Conservation (phyloP, 345 rosid genomes). For the Mallotus nudiflorus region DNA sequence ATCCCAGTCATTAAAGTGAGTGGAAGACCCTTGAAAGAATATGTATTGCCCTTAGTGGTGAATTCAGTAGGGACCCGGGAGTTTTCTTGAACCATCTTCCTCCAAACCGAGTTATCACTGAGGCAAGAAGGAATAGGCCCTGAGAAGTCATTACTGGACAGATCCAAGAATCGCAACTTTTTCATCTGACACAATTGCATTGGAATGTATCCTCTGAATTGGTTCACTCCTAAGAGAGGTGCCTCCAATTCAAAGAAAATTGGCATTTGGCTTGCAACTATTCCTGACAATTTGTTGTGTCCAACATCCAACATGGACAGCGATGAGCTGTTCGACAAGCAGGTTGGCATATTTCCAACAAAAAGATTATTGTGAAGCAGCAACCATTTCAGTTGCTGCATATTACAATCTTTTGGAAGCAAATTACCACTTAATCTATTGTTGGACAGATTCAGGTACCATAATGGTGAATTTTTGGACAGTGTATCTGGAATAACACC, state of each 20-base stretch:
- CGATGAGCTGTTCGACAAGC: no score
- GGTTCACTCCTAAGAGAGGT: conserved; percentile 15
- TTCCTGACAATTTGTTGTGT: background rate
- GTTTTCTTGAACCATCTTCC: conserved; percentile 6
- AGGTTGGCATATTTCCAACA: no score
- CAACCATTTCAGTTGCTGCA: background rate
- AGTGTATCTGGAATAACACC: no score
- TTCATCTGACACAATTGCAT: conserved; percentile 16
- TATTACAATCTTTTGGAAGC: no score
- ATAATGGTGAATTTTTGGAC: no score
- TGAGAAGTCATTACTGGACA: conserved; percentile 19
- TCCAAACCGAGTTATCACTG: conserved; percentile 8
- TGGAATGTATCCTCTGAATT: conserved; percentile 11
- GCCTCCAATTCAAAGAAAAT: conserved; percentile 13
- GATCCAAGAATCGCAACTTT: conserved; percentile 22
- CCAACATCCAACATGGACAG: no score
- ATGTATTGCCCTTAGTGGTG: conserved; percentile 23
- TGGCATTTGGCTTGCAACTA: background rate
- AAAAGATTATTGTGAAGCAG: background rate
- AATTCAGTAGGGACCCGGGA: conserved; percentile 26
- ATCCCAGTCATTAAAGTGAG: conserved; percentile 27
- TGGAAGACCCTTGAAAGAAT: conserved; percentile 19
- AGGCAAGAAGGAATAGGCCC: conserved; percentile 25
- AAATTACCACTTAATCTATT: no score
- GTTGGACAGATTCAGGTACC: no score